phyloP scores from a whole-genome alignment of 2,329 filamentous ascomycete species.

The Leptographium wingfieldii region DNA sequence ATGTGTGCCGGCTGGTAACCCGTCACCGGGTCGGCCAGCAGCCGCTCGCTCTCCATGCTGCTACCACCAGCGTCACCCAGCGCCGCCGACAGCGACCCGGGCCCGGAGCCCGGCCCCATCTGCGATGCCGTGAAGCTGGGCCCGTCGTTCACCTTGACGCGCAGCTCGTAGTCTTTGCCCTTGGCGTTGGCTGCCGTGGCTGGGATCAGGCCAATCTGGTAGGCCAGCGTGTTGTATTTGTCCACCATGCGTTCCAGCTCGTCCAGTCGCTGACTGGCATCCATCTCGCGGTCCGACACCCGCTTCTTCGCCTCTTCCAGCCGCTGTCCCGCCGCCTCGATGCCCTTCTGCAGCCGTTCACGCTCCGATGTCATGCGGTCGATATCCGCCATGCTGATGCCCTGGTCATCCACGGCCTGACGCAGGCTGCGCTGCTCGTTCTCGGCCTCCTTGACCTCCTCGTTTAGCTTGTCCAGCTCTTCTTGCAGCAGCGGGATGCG shows the following conservation, averaged over 20 bases:
- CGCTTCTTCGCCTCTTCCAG: slow-evolving; percentile 77
- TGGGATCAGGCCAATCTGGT: slow-evolving; percentile 86
- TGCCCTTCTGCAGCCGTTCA: slow-evolving; percentile 79
- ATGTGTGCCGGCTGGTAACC: slow-evolving; percentile 87
- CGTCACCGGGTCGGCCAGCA: slow-evolving; percentile 68
- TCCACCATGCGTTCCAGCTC: slow-evolving; percentile 86
- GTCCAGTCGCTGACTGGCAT: slow-evolving; percentile 74
- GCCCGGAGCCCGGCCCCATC: slow-evolving; percentile 27
- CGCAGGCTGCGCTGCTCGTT: slow-evolving; percentile 71
- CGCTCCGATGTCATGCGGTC: slow-evolving; percentile 96
- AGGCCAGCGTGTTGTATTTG: slow-evolving; percentile 85
- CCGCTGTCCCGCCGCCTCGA: slow-evolving; percentile 62
- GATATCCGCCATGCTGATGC: slow-evolving; percentile 95
- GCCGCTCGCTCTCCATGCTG: slow-evolving; percentile 50
- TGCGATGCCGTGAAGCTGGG: slow-evolving; percentile 46
- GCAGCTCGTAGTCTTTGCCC: slow-evolving; percentile 72
- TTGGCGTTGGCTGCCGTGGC: slow-evolving; percentile 74
- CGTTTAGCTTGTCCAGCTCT: slow-evolving; percentile 66
- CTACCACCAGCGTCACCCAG: slow-evolving; percentile 8
- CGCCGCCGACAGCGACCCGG: slow-evolving; percentile 22
- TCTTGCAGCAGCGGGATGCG: slow-evolving; percentile 73
- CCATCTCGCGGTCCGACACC: slow-evolving; percentile 75
- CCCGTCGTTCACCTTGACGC: slow-evolving; percentile 65
- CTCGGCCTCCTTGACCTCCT: slow-evolving; percentile 67
- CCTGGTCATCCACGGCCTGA: slow-evolving; percentile 78